A percentile compares a stretch with the other conserved stretches of the same genome.
Conservation (phyloP, 2,329 filamentous ascomycete genomes). For the Chrysosporium keratinophilum region DNA sequence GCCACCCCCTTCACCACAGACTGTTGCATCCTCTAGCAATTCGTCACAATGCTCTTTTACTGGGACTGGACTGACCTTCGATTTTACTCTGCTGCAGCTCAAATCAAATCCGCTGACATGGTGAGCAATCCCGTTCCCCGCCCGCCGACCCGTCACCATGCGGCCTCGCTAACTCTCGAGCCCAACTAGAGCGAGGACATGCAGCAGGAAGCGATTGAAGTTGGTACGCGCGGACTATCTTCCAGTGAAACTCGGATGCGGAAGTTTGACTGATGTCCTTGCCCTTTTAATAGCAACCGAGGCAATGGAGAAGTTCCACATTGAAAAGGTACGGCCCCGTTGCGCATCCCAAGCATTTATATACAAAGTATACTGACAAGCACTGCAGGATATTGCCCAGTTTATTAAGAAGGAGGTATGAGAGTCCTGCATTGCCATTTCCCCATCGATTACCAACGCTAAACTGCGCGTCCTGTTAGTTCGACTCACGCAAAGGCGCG, state of each 20-base stretch:
- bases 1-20: not conserved
- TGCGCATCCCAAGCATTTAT: not conserved
- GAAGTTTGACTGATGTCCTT: constrained; percentile 21
- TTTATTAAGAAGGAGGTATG: constrained; percentile 86
- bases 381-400: constrained; percentile 73
- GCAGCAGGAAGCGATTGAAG: constrained; percentile 90
- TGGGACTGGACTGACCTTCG: not conserved
- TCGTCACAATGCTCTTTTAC: constrained; percentile 1
- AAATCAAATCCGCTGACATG: constrained; percentile 98
- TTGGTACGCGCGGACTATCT: constrained; percentile 55
- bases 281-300: constrained; percentile 48
- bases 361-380: not conserved
- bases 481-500: constrained; percentile 90
- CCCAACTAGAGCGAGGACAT: constrained; percentile 75
- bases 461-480: constrained; percentile 45
- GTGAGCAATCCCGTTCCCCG: constrained; percentile 42
- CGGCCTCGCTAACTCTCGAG: constrained; percentile 18
- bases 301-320: constrained; percentile 60
- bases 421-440: constrained; percentile 12
- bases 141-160: constrained; percentile 9
- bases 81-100: constrained; percentile 48
- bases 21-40: not conserved
- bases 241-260: not conserved
- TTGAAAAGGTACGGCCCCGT: constrained; percentile 52
- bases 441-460: constrained; percentile 6